Base-by-base conservation (phyloP, 176 grass and related monocot genomes). In the Carex littledalei region DNA sequence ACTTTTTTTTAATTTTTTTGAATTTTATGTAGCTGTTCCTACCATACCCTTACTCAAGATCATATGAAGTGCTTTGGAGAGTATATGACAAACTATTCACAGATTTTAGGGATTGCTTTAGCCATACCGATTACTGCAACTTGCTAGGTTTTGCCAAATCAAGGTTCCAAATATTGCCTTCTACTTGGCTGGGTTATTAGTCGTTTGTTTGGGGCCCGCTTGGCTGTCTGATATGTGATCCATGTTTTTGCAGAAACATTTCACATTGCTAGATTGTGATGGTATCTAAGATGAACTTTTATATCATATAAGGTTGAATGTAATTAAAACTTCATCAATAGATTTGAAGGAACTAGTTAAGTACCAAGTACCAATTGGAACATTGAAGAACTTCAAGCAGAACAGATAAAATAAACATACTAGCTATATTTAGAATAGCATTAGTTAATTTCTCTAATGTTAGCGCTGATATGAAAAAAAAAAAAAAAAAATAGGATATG, bases 61-160 rank as follows among this genome's bases (percentile, higher is more conserved):
- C 96, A 0, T 94, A 92, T 69, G 89, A 93, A 82, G 96, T 98
- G 12, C 75, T 94, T 18, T 98, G 93, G 91, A 93, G 91, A 84
- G 93, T 95, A 85, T 98, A 88, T 60, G 96, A 98, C 81, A 98
- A 95, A 85, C 84, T 98, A 57, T 92, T 98, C 79, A 98, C 96
- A 0, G 96, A 98, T 83, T 98, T 98, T 84, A 87, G 93, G 9
- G 93, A 98, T 83, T 98, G 96, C 83, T 90, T 98, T 52, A 94
- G 22, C 34, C 53, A 53, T n/a, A 67, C 54, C 17, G 91, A 95
- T 72, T 98, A 98, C 71, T 88, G 86, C 86, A 92, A 90, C 45
- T 82, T 89, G 6, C 75, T 98, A 64, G 90, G 91, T 45, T 83
- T 75, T 84, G 91, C 93, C 49, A 98, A 94, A 84, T 87, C 93